Conservation (phyloP, 352 stramenopile genomes). For the Phytophthora vignae region DNA sequence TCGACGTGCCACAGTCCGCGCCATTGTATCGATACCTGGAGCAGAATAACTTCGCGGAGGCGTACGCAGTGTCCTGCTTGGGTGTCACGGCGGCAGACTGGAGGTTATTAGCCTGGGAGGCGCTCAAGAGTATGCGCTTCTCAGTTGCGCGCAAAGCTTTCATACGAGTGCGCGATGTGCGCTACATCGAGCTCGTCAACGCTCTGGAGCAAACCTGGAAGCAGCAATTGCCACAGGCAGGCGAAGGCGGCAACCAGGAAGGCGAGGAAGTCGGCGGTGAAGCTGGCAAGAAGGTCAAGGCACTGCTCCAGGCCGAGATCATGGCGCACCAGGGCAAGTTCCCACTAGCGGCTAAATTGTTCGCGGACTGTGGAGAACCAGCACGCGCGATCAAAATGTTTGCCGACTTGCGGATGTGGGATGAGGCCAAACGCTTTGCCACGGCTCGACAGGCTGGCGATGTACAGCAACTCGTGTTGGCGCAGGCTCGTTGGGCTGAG, state of each 20-base stretch:
- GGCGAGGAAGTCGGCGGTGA: constrained; percentile 44
- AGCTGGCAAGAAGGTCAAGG: constrained; percentile 61
- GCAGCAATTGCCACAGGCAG: constrained; percentile 53
- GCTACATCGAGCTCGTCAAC: constrained; percentile 92
- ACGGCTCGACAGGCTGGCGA: constrained; percentile 81
- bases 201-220: constrained; percentile 82
- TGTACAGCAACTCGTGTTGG: constrained; percentile 87
- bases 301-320: constrained; percentile 90
- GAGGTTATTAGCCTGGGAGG: constrained; percentile 86
- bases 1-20: constrained; percentile 92
- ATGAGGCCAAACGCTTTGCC: constrained; percentile 94
- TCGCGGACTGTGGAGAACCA: constrained; percentile 79
- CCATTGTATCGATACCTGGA: constrained; percentile 92
- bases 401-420: constrained; percentile 93
- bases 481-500: constrained; percentile 94
- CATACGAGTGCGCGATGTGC: constrained; percentile 91
- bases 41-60: constrained; percentile 86
- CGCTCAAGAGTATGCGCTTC: constrained; percentile 88
- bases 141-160: constrained; percentile 89
- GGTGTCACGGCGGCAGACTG: constrained; percentile 95
- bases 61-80: constrained; percentile 92
- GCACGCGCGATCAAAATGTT: constrained; percentile 95
- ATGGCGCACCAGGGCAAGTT: constrained; percentile 94
- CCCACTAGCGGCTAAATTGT: constrained; percentile 91
- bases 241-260: constrained; percentile 25